Percentiles rank a stretch among this genome's conserved stretches.
These are phyloP conservation scores for Beta macrorhiza DNA, from an alignment of 179 eudicot species.

Conservation along the genomic window DNA sequence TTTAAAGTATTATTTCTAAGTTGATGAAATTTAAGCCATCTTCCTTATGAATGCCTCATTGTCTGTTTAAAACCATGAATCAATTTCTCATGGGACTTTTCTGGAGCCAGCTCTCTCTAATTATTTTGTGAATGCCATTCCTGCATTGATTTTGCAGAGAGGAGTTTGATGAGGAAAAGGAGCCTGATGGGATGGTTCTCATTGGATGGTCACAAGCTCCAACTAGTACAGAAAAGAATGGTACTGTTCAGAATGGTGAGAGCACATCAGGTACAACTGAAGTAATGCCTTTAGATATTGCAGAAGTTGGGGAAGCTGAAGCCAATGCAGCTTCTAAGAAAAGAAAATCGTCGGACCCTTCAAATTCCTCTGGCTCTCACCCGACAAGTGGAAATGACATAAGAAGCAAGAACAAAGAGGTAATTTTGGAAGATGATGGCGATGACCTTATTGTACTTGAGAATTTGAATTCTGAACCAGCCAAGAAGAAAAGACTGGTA, in stretches of 20 bases:
- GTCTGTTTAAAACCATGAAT: neutral
- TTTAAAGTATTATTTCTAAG: neutral
- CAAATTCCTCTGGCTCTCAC: conserved; percentile 30
- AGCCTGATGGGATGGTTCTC: conserved; percentile 95
- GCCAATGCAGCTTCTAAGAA: conserved; percentile 46
- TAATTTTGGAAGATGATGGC: conserved; percentile 44
- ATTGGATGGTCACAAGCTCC: conserved; percentile 75
- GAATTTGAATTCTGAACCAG: conserved; percentile 39
- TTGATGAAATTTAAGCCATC: neutral
- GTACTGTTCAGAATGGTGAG: conserved; percentile 52
- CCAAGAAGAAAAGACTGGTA: conserved; percentile 50
- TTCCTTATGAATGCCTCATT: neutral
- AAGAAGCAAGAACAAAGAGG: conserved; percentile 42
- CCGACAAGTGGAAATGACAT: conserved; percentile 21
- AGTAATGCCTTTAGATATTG: conserved; percentile 32
- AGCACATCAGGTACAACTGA: conserved; percentile 46
- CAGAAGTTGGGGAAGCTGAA: conserved; percentile 38
- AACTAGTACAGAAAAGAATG: conserved; percentile 40
- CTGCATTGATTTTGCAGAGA: conserved; percentile 44
- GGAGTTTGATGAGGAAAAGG: conserved; percentile 92
- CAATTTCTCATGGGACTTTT: neutral
- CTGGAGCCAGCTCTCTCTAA: neutral
- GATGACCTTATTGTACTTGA: conserved; percentile 59
- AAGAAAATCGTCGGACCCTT: conserved; percentile 60
- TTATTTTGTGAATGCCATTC: neutral